These are phyloP conservation scores for Dothiorella sarmentorum DNA, from an alignment of 2,329 filamentous ascomycete genomes.

Conservation along the genomic window DNA sequence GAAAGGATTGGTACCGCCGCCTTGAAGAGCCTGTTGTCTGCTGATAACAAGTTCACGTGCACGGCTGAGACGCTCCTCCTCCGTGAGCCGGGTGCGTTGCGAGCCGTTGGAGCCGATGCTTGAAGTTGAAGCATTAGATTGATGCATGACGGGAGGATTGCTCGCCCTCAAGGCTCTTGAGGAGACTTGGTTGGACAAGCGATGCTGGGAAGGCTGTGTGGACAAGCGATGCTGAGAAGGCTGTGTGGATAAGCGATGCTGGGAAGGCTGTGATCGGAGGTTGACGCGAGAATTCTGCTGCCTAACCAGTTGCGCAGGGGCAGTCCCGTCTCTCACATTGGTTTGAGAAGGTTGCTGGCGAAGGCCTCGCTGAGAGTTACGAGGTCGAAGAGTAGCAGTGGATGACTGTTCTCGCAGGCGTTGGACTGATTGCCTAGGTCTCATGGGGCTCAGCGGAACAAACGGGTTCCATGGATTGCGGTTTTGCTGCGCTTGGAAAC, in stretches of 20 bases:
- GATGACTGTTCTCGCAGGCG: constrained; percentile 37
- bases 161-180: constrained; percentile 35
- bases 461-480: constrained; percentile 39
- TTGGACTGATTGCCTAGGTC: constrained; percentile 34
- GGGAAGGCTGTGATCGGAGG: constrained; percentile 35
- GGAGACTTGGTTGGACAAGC: constrained; percentile 35
- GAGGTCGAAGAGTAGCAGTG: constrained; percentile 35
- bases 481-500: constrained; percentile 29
- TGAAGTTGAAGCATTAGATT: constrained; percentile 19
- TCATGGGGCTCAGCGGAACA: constrained; percentile 27
- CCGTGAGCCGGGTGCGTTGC: constrained; percentile 27
- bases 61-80: constrained; percentile 33
- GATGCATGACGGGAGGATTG: constrained; percentile 26
- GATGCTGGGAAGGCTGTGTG: constrained; percentile 35
- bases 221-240: too few species aligned
- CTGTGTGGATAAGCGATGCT: constrained; percentile 33
- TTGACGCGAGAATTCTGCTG: constrained; percentile 36
- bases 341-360: constrained; percentile 22
- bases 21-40: constrained; percentile 30
- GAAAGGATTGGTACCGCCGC: constrained; percentile 37
- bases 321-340: constrained; percentile 31
- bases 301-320: constrained; percentile 28
- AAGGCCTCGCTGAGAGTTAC: constrained; percentile 29
- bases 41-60: constrained; percentile 37
- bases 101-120: constrained; percentile 25